A percentile compares a stretch with the other conserved stretches of the same genome.
These are phyloP conservation scores for Pseudevernia furfuracea DNA, from an alignment of 495 filamentous ascomycete species.

Conservation along the genomic window DNA sequence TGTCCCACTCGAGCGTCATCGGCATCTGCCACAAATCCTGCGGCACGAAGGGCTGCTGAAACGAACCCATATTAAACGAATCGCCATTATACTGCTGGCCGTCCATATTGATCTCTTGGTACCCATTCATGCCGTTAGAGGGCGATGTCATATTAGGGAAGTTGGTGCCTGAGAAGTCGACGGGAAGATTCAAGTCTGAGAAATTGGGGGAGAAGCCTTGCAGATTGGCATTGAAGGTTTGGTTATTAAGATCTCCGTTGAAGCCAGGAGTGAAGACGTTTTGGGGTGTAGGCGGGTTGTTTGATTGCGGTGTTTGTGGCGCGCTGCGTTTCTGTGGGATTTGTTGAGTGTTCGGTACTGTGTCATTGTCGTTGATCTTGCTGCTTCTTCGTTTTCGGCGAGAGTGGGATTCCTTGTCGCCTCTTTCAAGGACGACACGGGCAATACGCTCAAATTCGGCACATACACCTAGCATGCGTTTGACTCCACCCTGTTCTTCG, in stretches of 20 bases:
- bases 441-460: conserved; percentile 94
- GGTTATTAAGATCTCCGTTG: conserved; percentile 20
- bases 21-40: conserved; percentile 95
- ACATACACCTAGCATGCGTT: conserved; percentile 87
- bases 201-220: conserved; percentile 35
- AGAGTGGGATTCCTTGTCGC: conserved; percentile 69
- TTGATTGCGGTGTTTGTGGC: conserved; percentile 19
- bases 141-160: conserved; percentile 31
- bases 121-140: conserved; percentile 26
- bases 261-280: conserved; percentile 22
- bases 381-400: conserved; percentile 73
- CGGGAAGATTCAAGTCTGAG: conserved; percentile 24
- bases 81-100: conserved; percentile 26
- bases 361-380: conserved; percentile 43
- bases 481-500: conserved; percentile 74
- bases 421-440: conserved; percentile 81
- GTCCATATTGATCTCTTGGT: conserved; percentile 33
- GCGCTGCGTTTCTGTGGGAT: conserved; percentile 22
- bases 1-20: conserved; percentile 97
- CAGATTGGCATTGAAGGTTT: conserved; percentile 28
- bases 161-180: conserved; percentile 22
- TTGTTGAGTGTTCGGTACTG: conserved; percentile 20
- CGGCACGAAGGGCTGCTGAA: conserved; percentile 91
- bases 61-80: conserved; percentile 41
- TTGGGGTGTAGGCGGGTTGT: conserved; percentile 12